Percentiles rank a stretch among this genome's conserved stretches.
These are phyloP conservation scores for Sungouiozyma ichnusensis DNA, from an alignment of 805 yeast genomes.

Conservation along the genomic window DNA sequence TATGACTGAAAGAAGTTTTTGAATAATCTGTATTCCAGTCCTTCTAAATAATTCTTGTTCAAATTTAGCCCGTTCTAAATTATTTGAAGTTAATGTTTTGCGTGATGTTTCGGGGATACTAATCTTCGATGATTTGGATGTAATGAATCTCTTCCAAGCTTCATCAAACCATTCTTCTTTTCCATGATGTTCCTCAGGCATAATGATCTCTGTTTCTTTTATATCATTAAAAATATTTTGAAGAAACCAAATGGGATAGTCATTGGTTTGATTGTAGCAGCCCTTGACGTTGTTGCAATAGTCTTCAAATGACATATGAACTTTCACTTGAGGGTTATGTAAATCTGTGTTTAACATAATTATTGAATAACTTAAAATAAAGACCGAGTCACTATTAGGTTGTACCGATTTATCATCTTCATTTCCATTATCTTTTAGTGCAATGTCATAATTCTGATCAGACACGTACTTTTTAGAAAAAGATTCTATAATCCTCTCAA, in stretches of 20 bases:
- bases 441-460: slow-evolving; percentile 36
- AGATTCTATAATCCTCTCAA: slow-evolving; percentile 80
- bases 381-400: slow-evolving; percentile 79
- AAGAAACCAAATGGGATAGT: slow-evolving; percentile 80
- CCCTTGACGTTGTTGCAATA: slow-evolving; percentile 75
- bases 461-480: slow-evolving; percentile 74
- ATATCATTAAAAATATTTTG: slow-evolving; percentile 73
- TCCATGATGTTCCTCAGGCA: slow-evolving; percentile 97
- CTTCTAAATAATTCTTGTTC: slow-evolving; percentile 62
- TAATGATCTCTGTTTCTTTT: slow-evolving; percentile 76
- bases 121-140: slow-evolving; percentile 28
- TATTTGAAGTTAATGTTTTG: slow-evolving; percentile 13
- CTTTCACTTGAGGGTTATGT: slow-evolving; percentile 85
- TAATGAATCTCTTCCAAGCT: slow-evolving; percentile 62
- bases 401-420: slow-evolving; percentile 39
- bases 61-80: slow-evolving; percentile 38
- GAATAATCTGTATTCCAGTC: slow-evolving; percentile 50
- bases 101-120: slow-evolving; percentile 14
- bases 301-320: slow-evolving; percentile 80
- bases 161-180: slow-evolving; percentile 89
- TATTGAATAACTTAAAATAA: slow-evolving; percentile 80
- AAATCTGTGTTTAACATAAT: slow-evolving; percentile 91
- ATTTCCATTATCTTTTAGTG: slow-evolving; percentile 9
- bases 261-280: slow-evolving; percentile 52
- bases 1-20: slow-evolving; percentile 66